Conservation (phyloP, 768 basidiomycete genomes). For the Amanita muscaria region DNA sequence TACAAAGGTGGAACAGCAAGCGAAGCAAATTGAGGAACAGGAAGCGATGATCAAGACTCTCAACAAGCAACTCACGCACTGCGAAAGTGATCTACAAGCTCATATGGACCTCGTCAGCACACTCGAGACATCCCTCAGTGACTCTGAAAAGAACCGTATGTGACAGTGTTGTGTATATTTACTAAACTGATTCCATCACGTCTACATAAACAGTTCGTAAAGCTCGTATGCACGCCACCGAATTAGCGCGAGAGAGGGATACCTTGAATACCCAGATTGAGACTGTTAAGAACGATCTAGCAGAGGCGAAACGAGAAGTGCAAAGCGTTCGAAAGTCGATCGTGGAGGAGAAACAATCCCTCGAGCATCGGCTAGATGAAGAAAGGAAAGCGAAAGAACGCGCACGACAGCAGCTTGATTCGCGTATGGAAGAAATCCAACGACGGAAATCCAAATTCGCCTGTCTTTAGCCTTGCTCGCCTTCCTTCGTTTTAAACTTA, state of each 20-base stretch:
- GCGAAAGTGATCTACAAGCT: conserved; percentile 83
- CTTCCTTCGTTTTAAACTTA: conserved; percentile 1
- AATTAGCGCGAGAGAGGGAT: conserved; percentile 82
- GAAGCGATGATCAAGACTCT: conserved; percentile 89
- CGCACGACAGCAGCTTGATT: conserved; percentile 77
- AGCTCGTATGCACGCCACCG: conserved; percentile 88
- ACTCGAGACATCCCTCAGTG: conserved; percentile 78
- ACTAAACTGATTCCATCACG: conserved; percentile 6
- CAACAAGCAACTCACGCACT: conserved; percentile 90
- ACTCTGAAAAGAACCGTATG: conserved; percentile 90
- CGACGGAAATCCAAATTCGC: conserved; percentile 89
- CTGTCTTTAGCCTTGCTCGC: conserved; percentile 49
- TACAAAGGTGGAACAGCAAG: conserved; percentile 61
- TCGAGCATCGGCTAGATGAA: conserved; percentile 77
- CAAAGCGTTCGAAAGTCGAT: conserved; percentile 68
- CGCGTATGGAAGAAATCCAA: conserved; percentile 77
- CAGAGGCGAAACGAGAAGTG: conserved; percentile 74
- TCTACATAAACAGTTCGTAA: conserved; percentile 59
- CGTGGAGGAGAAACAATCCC: conserved; percentile 81
- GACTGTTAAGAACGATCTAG: conserved; percentile 60
- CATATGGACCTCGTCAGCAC: conserved; percentile 86
- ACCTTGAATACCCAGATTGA: conserved; percentile 57
- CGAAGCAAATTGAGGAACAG: conserved; percentile 73
- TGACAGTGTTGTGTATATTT: conserved; percentile 14
- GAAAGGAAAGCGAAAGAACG: conserved; percentile 87